A percentile compares a stretch with the other conserved stretches of the same genome.
Evolutionary conservation across 805 yeast species (phyloP).

Genomic region (Barnettozyma botsteinii): DNA sequence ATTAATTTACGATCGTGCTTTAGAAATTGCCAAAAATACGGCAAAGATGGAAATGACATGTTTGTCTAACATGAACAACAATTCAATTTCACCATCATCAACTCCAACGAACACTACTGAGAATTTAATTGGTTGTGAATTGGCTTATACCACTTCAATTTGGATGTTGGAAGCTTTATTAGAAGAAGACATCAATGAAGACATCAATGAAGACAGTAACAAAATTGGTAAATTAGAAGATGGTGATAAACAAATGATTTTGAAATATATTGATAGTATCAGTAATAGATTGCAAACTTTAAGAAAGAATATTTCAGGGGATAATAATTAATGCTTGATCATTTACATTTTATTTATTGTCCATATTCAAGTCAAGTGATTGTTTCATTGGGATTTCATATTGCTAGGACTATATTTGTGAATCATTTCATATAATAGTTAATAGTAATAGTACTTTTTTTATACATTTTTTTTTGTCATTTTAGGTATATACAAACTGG

Average conservation of each 20-base stretch:
- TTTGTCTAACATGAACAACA: conserved; percentile 27
- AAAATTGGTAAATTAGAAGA: conserved; percentile 45
- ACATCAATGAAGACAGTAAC: background rate
- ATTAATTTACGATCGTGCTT: conserved; percentile 84
- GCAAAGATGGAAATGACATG: conserved; percentile 77
- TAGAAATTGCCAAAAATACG: conserved; percentile 87
- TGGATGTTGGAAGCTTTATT: conserved; percentile 93
- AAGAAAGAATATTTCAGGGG: conserved; percentile 45
- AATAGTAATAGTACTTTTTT: no score
- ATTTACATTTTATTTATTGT: no score
- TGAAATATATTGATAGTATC: conserved; percentile 75
- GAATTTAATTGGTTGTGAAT: conserved; percentile 67
- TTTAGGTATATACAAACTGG: no score
- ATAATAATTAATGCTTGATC: no score
- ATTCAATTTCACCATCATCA: background rate
- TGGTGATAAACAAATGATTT: conserved; percentile 71
- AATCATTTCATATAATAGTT: no score
- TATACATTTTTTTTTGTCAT: no score
- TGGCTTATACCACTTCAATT: conserved; percentile 83
- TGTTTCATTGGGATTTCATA: no score
- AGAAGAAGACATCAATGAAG: conserved; percentile 37
- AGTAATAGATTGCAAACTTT: conserved; percentile 72
- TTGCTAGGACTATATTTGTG: no score
- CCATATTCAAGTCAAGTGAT: no score
- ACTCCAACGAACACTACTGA: conserved; percentile 19